Evolutionary conservation across 2,329 filamentous ascomycete species (phyloP), one percentile per base, ranked within the genome.

Genomic region (Aspergillus ibericus): DNA sequence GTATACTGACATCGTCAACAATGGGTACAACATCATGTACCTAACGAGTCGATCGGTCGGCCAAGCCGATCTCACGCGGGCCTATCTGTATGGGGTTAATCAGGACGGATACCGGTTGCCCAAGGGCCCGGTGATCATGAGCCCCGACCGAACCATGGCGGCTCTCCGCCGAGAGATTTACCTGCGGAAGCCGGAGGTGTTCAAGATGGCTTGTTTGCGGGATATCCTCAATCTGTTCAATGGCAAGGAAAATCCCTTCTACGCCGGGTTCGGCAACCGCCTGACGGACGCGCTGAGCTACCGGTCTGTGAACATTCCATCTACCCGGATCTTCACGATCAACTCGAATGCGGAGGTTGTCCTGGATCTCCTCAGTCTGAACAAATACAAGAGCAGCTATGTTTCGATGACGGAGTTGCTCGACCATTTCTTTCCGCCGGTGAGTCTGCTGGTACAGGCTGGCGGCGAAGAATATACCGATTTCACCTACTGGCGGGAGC

Each of bases 1-100:
- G 8, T 99, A 98, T 77, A 95, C 90, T 50, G 96, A 99, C 67
- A 99, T 99, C 66, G 87, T 88, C 1, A 88, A 89, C 68, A 99
- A 99, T 70, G 95, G 95, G 6, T 99, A 98, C 82, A 98, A 99
- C 75, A 96, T 99, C 71, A 92, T 99, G 85, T 99, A 99, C 73
- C 83, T 99, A 47, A 99, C 95, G 0, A 96, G 91, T 72, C 88
- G 95, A 53, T 95, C 91, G 13, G 93, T 98, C 47, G 96, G 95
- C 0, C 93, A 96, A 75, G 91, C 95, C 15, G 95, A 99, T 75
- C 92, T 82, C 0, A 99, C 95, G 1, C 83, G 95, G 58, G 85
- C 91, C 0, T 99, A 99, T 73, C 82, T 99, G 3, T 89, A 93
- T 59, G 92, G 93, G 25, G 92, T 99, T 20, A 82, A 87, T 8